Conservation (phyloP, 805 yeast species). For the Hemisphaericaspora nanyangensis region DNA sequence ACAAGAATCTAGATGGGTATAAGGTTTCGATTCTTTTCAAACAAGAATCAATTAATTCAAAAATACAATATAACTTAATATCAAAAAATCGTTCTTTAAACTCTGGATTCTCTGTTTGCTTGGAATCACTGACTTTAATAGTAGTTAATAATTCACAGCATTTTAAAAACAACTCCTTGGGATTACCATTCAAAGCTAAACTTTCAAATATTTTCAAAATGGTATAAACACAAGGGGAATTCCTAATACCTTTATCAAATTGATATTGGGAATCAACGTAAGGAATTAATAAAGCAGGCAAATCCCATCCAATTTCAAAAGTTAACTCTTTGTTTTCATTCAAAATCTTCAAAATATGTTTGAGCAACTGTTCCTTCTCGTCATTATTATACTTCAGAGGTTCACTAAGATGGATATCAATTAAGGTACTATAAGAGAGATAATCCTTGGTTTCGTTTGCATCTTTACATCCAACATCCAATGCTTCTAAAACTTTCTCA, state of each 20-base stretch:
- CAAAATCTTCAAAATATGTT: constrained; percentile 42
- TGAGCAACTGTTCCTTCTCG: constrained; percentile 51
- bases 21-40: constrained; percentile 60
- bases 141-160: constrained; percentile 58
- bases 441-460: constrained; percentile 52
- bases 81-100: constrained; percentile 36
- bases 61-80: constrained; percentile 58
- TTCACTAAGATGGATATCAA: constrained; percentile 57
- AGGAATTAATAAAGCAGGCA: constrained; percentile 64
- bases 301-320: constrained; percentile 83
- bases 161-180: constrained; percentile 74
- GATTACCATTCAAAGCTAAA: constrained; percentile 67
- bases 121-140: constrained; percentile 23
- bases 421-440: constrained; percentile 65
- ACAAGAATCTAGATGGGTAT: constrained; percentile 76
- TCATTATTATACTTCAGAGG: constrained; percentile 42
- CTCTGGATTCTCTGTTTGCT: constrained; percentile 8
- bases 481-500: constrained; percentile 22
- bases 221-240: constrained; percentile 35
- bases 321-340: constrained; percentile 45
- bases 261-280: constrained; percentile 43
- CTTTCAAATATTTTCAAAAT: constrained; percentile 54
- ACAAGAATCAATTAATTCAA: constrained; percentile 61
- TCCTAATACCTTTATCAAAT: constrained; percentile 24
- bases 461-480: constrained; percentile 30